phyloP scores from a whole-genome alignment of 2,329 filamentous ascomycete species.

The Trichoderma cornu-damae region DNA sequence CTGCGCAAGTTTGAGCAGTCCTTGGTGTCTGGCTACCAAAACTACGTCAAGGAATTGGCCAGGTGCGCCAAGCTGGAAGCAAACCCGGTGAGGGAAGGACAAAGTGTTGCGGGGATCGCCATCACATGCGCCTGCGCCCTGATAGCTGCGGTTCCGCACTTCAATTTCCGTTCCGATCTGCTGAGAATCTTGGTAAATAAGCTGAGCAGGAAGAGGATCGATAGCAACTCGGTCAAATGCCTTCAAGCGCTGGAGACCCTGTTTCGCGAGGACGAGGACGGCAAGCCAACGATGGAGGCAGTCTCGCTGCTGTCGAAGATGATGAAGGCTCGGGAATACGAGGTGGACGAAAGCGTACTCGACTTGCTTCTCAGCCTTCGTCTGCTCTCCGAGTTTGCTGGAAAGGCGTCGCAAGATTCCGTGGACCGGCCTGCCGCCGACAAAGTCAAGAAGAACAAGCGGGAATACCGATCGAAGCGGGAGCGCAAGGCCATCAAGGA shows the following conservation, averaged over 20 bases:
- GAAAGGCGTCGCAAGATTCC: constrained; percentile 72
- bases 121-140: constrained; percentile 82
- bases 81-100: constrained; percentile 36
- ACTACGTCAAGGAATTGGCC: constrained; percentile 72
- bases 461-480: constrained; percentile 86
- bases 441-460: constrained; percentile 57
- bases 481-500: constrained; percentile 79
- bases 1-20: constrained; percentile 82
- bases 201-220: constrained; percentile 65
- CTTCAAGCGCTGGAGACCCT: constrained; percentile 72
- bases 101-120: constrained; percentile 64
- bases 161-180: constrained; percentile 89
- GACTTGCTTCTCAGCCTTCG: constrained; percentile 90
- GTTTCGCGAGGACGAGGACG: constrained; percentile 84
- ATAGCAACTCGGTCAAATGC: constrained; percentile 73
- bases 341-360: constrained; percentile 76
- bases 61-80: constrained; percentile 57
- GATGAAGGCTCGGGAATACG: constrained; percentile 84
- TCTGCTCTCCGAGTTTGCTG: constrained; percentile 78
- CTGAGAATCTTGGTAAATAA: constrained; percentile 83
- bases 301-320: constrained; percentile 83
- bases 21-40: constrained; percentile 77
- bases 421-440: constrained; percentile 50
- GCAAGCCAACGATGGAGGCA: constrained; percentile 79
- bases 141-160: constrained; percentile 79